phyloP scores from a whole-genome alignment of 257 asterid genomes.

The Solanum neorickii region DNA sequence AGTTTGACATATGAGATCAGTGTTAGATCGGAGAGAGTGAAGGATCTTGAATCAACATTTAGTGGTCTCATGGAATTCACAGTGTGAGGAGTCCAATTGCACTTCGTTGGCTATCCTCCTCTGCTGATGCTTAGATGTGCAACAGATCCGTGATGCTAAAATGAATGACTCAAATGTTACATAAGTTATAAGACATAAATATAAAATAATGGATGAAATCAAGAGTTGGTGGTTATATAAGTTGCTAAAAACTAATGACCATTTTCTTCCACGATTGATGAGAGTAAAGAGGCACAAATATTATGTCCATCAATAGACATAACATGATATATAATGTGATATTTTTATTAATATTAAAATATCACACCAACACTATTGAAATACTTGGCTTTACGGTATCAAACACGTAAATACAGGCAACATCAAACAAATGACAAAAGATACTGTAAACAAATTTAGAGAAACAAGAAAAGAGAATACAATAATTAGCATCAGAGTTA shows the following conservation, averaged over 20 bases:
- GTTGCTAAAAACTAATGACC: too few relatives aligned
- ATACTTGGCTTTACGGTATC: not conserved
- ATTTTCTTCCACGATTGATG: too few relatives aligned
- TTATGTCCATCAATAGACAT: too few relatives aligned
- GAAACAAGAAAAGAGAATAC: not conserved
- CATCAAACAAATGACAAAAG: not conserved
- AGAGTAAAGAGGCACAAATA: too few relatives aligned
- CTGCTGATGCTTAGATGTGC: not conserved
- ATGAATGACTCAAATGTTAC: too few relatives aligned
- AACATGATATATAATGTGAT: too few relatives aligned
- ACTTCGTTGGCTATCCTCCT: slow-evolving; percentile 32
- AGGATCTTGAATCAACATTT: slow-evolving; percentile 32
- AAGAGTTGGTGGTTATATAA: too few relatives aligned
- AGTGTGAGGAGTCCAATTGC: slow-evolving; percentile 74
- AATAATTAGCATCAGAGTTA: not conserved
- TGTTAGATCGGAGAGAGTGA: slow-evolving; percentile 25
- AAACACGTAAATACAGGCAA: not conserved
- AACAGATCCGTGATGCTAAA: not conserved
- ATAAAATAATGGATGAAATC: too few relatives aligned
- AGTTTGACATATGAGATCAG: slow-evolving; percentile 55
- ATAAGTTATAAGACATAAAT: too few relatives aligned
- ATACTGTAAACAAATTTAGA: not conserved
- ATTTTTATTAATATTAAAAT: too few relatives aligned
- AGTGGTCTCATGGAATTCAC: slow-evolving; percentile 68
- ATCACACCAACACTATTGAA: not conserved